Evolutionary conservation across 352 stramenopile genomes (phyloP), one percentile per base, ranked within the genome.

Genomic region (Globisporangium nunn): DNA sequence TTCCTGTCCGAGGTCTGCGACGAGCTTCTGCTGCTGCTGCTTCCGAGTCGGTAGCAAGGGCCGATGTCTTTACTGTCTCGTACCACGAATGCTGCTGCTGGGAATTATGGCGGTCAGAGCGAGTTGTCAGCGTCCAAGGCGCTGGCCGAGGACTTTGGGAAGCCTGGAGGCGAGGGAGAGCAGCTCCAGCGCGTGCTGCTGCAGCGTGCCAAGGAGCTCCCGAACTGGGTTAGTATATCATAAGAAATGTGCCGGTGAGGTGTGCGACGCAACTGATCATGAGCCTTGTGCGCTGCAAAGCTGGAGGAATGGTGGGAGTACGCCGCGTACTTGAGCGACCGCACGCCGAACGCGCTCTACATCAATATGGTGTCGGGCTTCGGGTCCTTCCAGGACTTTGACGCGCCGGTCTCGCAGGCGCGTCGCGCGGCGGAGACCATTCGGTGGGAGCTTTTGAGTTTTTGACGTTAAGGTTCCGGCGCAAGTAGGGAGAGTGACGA

Each of bases 341-440:
- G 72, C 17, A 84, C 79, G 47, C 67, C 94, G 56, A 96, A 97
- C 66, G 87, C 88, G 1, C 70, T 97, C 30, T 93, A 95, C 41
- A 85, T 98, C 59, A 98, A 97, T 66, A 96, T 98, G 66, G 87
- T 90, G 31, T 98, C 97, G 58, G 97, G 96, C 64, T 97, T 98
- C 63, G 88, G 97, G n/a, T 96, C 97, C 47, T 85, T 85, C 17
- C 78, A 96, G 58, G 91, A 97, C 59, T 90, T 91, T 29, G 83
- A 86, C 28, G 69, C 77, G 14, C 75, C 80, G 23, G 71, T 82
- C 2, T 81, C 79, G 10, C 74, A 81, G 56, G 68, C 74, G 4
- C 74, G 75, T 56, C 69, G 76, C 51, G 73, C 78, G 14, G 75
- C 76, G 4, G 77, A 87, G 60, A 88, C 72, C 4, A 75, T 88